Base-by-base conservation (phyloP, 2,329 filamentous ascomycete genomes). In the Acarospora socialis region DNA sequence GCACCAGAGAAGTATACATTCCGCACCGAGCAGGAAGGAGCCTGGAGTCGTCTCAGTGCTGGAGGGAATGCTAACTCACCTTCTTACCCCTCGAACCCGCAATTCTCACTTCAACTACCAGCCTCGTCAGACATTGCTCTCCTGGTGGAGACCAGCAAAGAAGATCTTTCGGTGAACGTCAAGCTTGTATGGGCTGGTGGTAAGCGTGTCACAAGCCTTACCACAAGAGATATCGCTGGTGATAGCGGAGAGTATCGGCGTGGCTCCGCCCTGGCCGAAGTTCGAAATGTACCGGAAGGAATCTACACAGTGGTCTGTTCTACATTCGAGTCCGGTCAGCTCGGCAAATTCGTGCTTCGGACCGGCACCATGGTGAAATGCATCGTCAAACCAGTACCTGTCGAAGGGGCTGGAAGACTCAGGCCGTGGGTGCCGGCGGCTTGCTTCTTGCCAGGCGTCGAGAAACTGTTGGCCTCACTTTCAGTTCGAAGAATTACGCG, bases 161-260 rank as follows among this genome's bases (percentile, higher is more conserved):
- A 67, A 21, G 73, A 82, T 29, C 58, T 87, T 13, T 77, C 83
- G 10, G 70, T 92, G 2, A 84, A 94, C 49, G 69, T 93, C 32
- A 87, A 87, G 46, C 59, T 95, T 3, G 73, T 92, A 21, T 83
- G 82, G 68, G 79, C 78, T 4, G 59, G 70, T 26, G 81, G 83
- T 7, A 68, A 74, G 43, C 73, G 86, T 22, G 69, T 90, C 1
- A 68, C 73, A 12, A 60, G 70, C 14, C 66, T 93, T 10, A 69
- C 74, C 29, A 65, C 72, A 32, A 74, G 81, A 43, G 86, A 94
- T 49, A 72, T 95, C 22, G 68, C 92, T 15, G 70, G 71, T 14
- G 77, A 82, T 34, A 92, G 82, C 20, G 81, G 81, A n/a, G 83
- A 93, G 43, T 94, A 98, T 55, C 75, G 81, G 29, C 74, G 77